A percentile compares a stretch with the other conserved stretches of the same genome.
These are phyloP conservation scores for Straminergon stramineum DNA, from an alignment of 225 moss, liverwort and hornwort species.

Conservation along the genomic window DNA sequence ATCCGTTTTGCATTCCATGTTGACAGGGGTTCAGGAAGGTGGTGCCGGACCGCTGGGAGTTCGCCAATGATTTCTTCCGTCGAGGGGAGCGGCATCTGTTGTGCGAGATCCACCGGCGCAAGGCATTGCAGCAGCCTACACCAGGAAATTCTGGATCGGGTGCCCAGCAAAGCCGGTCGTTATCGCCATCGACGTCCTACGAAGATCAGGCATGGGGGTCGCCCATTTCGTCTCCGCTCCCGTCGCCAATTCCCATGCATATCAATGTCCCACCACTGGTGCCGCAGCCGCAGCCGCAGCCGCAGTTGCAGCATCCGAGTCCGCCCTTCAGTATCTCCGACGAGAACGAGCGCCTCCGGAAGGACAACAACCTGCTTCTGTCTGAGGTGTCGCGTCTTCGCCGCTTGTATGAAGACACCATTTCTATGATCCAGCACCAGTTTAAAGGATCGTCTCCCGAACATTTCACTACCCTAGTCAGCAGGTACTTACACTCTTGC, in stretches of 20 bases:
- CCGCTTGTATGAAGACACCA: slow-evolving; percentile 33
- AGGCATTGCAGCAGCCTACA: slow-evolving; percentile 17
- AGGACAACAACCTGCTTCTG: slow-evolving; percentile 32
- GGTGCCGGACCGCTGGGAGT: slow-evolving; percentile 59
- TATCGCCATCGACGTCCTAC: slow-evolving; percentile 34
- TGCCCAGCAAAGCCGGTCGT: slow-evolving; percentile 32
- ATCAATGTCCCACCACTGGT: neutral
- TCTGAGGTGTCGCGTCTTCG: slow-evolving; percentile 39
- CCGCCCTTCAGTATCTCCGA: slow-evolving; percentile 24
- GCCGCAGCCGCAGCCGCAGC: neutral
- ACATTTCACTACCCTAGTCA: neutral
- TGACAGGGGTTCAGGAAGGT: slow-evolving; percentile 51
- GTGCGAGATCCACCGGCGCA: slow-evolving; percentile 53
- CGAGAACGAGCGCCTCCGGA: slow-evolving; percentile 47
- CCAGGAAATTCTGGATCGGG: slow-evolving; percentile 19
- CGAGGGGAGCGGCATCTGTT: slow-evolving; percentile 41
- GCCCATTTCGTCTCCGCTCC: slow-evolving; percentile 37
- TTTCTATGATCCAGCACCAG: slow-evolving; percentile 28
- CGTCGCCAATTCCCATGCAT: slow-evolving; percentile 27
- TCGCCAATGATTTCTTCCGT: slow-evolving; percentile 51
- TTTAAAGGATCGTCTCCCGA: slow-evolving; percentile 24
- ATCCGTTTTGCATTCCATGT: neutral
- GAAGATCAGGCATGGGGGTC: slow-evolving; percentile 49
- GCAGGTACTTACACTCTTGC: slow-evolving; percentile 17
- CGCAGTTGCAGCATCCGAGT: neutral